Evolutionary conservation across 345 rosid genomes (phyloP), one percentile per base, ranked within the genome.

Genomic region (Boechera stricta): DNA sequence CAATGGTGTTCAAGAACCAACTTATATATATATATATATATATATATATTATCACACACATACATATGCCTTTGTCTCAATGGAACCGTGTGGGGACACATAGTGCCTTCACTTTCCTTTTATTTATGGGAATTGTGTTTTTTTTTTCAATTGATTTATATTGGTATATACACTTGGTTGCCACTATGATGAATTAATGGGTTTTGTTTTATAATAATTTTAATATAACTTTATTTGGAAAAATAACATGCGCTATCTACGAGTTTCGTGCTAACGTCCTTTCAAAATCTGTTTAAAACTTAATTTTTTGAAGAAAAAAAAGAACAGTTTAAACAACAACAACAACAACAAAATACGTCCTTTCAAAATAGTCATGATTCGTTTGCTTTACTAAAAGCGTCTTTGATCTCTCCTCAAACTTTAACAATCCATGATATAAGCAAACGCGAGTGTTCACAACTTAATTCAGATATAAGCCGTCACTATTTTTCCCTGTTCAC

Each of bases 31-130:
- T 72, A 77, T 38, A 52, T 72, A 77, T 32, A 15, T 38, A 59
- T 72, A 77, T n/a, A n/a, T 48, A 64, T 10, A 47, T 15, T 44
- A 11, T 21, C 32, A 66, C 24, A n/a, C 63, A 31, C 45, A 32
- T 18, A 42, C 67, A 12, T 29, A 28, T 56, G 49, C 52, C n/a
- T 61, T 73, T 73, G 74, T 60, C 69, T 60, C 61, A 60, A 68
- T 73, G 75, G 78, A 79, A 68, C 71, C 82, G 82, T 45, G 82
- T 79, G 78, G 82, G 78, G 82, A 72, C 78, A 56, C 4, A 24
- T 68, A 73, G 82, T 78, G 81, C 64, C 9, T 66, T 39, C 7
- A 16, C 63, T 53, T 72, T 35, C 48, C 45, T 58, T 49, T 65
- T 49, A 10, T 66, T 67, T 66, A 72, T 6, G 6, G 18, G 8